Evolutionary conservation across 108 stramenopile genomes (phyloP).

Genomic region (Discostella stelligeroides): DNA sequence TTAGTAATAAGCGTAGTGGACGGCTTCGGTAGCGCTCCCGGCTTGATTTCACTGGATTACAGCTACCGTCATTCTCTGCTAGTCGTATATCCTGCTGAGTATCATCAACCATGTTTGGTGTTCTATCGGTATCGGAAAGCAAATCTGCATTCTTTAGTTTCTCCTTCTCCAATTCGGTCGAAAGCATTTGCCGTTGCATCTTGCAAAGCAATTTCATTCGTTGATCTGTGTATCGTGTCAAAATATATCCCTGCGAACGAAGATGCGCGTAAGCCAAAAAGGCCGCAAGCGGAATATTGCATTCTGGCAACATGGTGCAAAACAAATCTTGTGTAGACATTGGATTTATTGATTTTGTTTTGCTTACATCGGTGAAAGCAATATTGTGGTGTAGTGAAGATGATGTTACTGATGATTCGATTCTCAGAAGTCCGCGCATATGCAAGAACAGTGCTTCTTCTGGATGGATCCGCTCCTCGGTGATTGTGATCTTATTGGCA

Average conservation of each 20-base stretch:
- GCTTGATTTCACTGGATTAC: background rate
- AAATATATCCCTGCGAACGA: slow-evolving; percentile 75
- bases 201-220: slow-evolving; percentile 51
- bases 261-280: slow-evolving; percentile 84
- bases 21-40: slow-evolving; percentile 7
- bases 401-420: slow-evolving; percentile 22
- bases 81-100: background rate
- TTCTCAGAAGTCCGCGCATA: slow-evolving; percentile 65
- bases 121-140: background rate
- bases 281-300: slow-evolving; percentile 55
- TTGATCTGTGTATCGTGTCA: slow-evolving; percentile 60
- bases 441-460: slow-evolving; percentile 84
- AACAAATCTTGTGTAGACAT: slow-evolving; percentile 50
- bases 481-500: slow-evolving; percentile 18
- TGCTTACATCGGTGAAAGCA: too few relatives aligned
- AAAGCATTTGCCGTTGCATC: background rate
- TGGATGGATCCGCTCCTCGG: slow-evolving; percentile 63
- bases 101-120: background rate
- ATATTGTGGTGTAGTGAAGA: too few relatives aligned
- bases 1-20: slow-evolving; percentile 1
- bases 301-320: slow-evolving; percentile 54
- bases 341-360: background rate
- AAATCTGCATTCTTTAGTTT: background rate
- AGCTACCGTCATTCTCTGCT: background rate
- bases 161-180: background rate